A percentile compares a stretch with the other conserved stretches of the same genome.
Conservation (phyloP, 129 eudicot genomes). For the Flaveria linearis region DNA sequence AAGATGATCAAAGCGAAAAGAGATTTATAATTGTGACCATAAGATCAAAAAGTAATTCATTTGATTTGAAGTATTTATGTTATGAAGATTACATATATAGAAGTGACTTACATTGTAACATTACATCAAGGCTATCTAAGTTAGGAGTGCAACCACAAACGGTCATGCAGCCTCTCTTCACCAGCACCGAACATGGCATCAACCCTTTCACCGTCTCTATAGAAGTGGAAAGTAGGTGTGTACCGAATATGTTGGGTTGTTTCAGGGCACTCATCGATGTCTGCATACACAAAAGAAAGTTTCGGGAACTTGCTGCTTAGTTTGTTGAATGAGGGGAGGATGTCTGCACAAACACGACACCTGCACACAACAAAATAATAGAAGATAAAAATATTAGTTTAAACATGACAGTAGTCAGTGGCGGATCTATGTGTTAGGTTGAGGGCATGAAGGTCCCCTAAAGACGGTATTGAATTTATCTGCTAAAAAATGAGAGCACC, state of each 20-base stretch:
- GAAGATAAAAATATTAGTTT: not conserved
- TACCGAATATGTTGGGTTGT: conserved; percentile 83
- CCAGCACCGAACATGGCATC: conserved; percentile 96
- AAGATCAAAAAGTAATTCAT: not conserved
- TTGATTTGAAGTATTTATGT: not conserved
- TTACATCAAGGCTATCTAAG: not conserved
- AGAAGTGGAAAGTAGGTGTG: conserved; percentile 92
- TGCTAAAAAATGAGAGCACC: no score
- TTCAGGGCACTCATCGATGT: conserved; percentile 89
- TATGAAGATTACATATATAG: not conserved
- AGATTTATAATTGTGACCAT: no score
- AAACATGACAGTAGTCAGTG: not conserved
- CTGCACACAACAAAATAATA: conserved; percentile 35
- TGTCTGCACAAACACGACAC: conserved; percentile 82
- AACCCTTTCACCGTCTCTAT: conserved; percentile 88
- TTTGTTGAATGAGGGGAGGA: conserved; percentile 63
- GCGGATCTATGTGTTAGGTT: conserved; percentile 4
- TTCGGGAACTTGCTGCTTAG: conserved; percentile 75
- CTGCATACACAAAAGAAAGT: conserved; percentile 74
- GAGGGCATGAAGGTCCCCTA: not conserved
- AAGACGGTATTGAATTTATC: not conserved
- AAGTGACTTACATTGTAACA: not conserved
- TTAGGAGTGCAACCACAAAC: conserved; percentile 86
- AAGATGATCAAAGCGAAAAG: no score
- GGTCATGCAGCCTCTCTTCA: conserved; percentile 84